These are phyloP conservation scores for Marasmius tenuissimus DNA, from an alignment of 1,284 basidiomycete genomes.

Conservation along the genomic window DNA sequence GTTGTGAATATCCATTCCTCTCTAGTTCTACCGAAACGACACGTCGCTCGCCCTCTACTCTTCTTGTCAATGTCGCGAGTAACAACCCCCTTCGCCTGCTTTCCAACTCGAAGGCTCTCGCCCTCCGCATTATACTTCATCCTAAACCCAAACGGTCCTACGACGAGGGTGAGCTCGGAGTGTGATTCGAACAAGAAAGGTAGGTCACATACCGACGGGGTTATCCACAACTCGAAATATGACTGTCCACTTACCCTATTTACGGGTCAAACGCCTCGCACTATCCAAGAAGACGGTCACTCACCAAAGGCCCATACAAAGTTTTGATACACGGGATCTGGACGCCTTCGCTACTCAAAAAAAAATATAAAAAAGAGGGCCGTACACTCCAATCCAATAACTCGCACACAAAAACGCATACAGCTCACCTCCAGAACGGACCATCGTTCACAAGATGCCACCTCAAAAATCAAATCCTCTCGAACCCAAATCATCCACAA, in stretches of 20 bases:
- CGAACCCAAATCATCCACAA: conserved; percentile 38
- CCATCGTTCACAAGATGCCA: conserved; percentile 65
- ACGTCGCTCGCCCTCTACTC: too few species aligned
- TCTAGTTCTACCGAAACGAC: too few species aligned
- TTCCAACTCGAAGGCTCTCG: conserved; percentile 37
- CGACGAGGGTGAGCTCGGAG: conserved; percentile 9
- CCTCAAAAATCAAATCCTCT: conserved; percentile 39
- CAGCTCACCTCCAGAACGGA: conserved; percentile 59
- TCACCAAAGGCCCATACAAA: conserved; percentile 55
- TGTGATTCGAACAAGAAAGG: too few species aligned
- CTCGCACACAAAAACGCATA: neutral
- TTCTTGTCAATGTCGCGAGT: neutral
- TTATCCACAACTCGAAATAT: conserved; percentile 59
- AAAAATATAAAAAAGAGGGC: conserved; percentile 2
- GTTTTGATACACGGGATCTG: conserved; percentile 64
- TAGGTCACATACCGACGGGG: conserved; percentile 45
- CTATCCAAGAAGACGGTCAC: conserved; percentile 62
- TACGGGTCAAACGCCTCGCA: conserved; percentile 25
- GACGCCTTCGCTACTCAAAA: conserved; percentile 65
- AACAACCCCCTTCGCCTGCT: too few species aligned
- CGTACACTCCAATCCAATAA: neutral
- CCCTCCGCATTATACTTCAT: conserved; percentile 2
- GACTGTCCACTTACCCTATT: conserved; percentile 65
- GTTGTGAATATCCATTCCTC: too few species aligned
- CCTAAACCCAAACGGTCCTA: neutral